Conservation (phyloP, 2,329 filamentous ascomycete genomes). For the Coniochaeta ligniaria region DNA sequence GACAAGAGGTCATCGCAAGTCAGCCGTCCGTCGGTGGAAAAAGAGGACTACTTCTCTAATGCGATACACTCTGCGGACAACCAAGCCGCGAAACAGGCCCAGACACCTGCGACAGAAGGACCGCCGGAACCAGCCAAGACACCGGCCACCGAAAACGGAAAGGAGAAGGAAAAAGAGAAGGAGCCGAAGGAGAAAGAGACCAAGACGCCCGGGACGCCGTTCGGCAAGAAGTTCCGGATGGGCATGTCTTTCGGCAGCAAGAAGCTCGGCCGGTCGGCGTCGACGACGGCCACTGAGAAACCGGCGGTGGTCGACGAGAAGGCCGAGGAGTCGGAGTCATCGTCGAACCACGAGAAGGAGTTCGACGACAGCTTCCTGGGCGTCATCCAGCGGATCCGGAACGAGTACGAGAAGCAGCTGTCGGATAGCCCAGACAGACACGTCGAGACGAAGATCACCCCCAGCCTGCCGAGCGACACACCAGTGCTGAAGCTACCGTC, state of each 20-base stretch:
- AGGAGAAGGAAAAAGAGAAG: slow-evolving; percentile 39
- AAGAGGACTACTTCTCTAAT: slow-evolving; percentile 72
- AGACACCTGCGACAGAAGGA: slow-evolving; percentile 33
- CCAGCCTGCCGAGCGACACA: slow-evolving; percentile 65
- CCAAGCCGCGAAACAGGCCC: slow-evolving; percentile 36
- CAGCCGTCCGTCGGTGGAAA: slow-evolving; percentile 56
- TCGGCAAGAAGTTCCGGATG: slow-evolving; percentile 80
- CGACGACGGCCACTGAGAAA: slow-evolving; percentile 62
- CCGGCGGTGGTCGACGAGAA: slow-evolving; percentile 67
- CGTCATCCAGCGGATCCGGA: slow-evolving; percentile 63
- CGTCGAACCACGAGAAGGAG: slow-evolving; percentile 61
- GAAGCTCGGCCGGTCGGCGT: slow-evolving; percentile 67
- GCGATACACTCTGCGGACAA: slow-evolving; percentile 41
- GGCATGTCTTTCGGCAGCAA: slow-evolving; percentile 73
- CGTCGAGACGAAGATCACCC: slow-evolving; percentile 58
- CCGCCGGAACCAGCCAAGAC: slow-evolving; percentile 31
- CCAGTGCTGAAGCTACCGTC: slow-evolving; percentile 67
- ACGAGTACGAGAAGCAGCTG: slow-evolving; percentile 64
- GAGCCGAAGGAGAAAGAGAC: slow-evolving; percentile 36
- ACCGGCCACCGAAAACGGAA: slow-evolving; percentile 36
- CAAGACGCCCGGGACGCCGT: slow-evolving; percentile 56
- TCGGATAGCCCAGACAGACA: slow-evolving; percentile 43
- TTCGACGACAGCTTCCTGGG: slow-evolving; percentile 71
- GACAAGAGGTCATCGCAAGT: slow-evolving; percentile 50
- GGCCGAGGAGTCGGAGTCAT: slow-evolving; percentile 58